Evolutionary conservation across 768 basidiomycete genomes (phyloP).

Genomic region (Suillus weaverae): DNA sequence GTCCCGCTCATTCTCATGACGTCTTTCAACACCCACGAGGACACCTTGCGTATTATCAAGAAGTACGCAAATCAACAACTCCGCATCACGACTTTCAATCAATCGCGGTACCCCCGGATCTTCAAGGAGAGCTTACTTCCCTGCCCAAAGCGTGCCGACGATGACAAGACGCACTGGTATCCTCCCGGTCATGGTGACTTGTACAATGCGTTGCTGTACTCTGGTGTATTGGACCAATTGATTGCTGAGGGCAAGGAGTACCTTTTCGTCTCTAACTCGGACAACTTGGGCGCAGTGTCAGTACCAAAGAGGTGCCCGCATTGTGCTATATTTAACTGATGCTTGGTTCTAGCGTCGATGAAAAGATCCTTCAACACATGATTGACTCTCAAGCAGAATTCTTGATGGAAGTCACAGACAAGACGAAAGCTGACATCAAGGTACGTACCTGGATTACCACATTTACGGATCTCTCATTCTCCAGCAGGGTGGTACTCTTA

Average conservation of each 20-base stretch:
- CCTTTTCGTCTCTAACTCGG: slow-evolving; percentile 77
- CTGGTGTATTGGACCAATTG: slow-evolving; percentile 72
- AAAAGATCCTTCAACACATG: slow-evolving; percentile 68
- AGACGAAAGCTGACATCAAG: slow-evolving; percentile 82
- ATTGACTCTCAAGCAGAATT: slow-evolving; percentile 64
- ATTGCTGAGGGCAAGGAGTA: slow-evolving; percentile 73
- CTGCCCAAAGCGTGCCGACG: slow-evolving; percentile 52
- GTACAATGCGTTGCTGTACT: slow-evolving; percentile 70
- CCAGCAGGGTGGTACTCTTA: slow-evolving; percentile 57
- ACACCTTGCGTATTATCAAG: slow-evolving; percentile 75
- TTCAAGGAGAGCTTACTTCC: slow-evolving; percentile 69
- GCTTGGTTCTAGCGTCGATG: slow-evolving; percentile 51
- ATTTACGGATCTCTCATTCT: background rate
- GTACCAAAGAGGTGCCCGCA: slow-evolving; percentile 16
- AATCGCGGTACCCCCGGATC: slow-evolving; percentile 74
- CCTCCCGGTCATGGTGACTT: slow-evolving; percentile 77
- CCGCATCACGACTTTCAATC: slow-evolving; percentile 69
- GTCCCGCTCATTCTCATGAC: slow-evolving; percentile 83
- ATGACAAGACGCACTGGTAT: slow-evolving; percentile 74
- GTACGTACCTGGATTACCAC: slow-evolving; percentile 7
- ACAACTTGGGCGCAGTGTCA: slow-evolving; percentile 69
- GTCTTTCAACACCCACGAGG: slow-evolving; percentile 80
- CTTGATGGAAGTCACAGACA: slow-evolving; percentile 79
- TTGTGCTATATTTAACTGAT: slow-evolving; percentile 6
- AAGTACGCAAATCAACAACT: slow-evolving; percentile 81